phyloP scores from a whole-genome alignment of 2,329 filamentous ascomycete genomes.

The Penicillium sp. region DNA sequence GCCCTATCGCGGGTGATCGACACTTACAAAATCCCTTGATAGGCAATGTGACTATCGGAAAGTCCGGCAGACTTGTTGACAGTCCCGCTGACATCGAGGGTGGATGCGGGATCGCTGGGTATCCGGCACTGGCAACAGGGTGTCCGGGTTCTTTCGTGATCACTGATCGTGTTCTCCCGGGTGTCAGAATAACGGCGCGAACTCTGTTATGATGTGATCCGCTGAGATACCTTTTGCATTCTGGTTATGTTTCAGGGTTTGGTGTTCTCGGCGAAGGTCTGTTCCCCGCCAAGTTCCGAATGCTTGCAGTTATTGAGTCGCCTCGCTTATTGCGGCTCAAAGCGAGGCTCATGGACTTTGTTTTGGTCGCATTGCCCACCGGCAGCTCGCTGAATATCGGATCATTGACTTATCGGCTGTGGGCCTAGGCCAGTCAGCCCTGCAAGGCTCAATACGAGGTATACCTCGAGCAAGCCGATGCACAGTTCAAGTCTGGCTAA shows the following conservation, averaged over 20 bases:
- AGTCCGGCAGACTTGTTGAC: neutral
- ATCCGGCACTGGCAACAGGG: no score
- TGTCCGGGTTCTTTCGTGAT: neutral
- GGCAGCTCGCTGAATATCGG: no score
- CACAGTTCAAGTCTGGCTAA: neutral
- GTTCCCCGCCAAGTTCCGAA: no score
- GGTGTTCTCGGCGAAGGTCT: neutral
- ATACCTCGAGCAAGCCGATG: neutral
- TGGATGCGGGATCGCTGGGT: neutral
- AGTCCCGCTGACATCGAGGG: neutral
- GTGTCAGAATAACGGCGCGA: no score
- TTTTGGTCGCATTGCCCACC: no score
- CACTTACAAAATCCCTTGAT: neutral
- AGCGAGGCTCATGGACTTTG: no score
- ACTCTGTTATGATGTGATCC: no score
- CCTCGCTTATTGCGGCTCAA: no score
- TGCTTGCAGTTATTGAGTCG: no score
- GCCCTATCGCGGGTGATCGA: constrained; percentile 1
- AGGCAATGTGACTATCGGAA: neutral
- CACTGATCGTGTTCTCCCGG: no score
- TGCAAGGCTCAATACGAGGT: neutral
- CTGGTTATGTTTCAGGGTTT: neutral
- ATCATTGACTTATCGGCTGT: no score
- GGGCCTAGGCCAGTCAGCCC: neutral
- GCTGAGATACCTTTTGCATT: neutral